Base-by-base conservation (phyloP, 2,329 filamentous ascomycete genomes). In the Fusarium albosuccineum region DNA sequence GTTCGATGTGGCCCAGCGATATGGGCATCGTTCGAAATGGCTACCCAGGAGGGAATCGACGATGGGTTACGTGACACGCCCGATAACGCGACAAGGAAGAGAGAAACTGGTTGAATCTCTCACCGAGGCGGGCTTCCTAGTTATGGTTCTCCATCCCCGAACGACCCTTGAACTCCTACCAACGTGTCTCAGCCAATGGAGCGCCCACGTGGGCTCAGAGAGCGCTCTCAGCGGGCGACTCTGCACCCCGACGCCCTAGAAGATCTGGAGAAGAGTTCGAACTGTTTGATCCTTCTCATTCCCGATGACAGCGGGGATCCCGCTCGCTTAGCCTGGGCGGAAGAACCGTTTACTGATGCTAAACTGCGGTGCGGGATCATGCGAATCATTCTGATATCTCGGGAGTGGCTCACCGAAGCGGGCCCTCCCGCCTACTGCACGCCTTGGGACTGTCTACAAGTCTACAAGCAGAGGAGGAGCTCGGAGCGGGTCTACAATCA, bases 131-230 rank as follows among this genome's bases (percentile, higher is more conserved):
- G 30, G 33, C 34, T 57, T 41, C 5, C 42, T 34, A 56, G 16
- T 48, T 48, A 40, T 40, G 42, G 14, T 37, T 40, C 42, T 34
- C 22, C 16, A 41, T 57, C 30, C 22, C 39, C 33, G 16, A 33
- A 39, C 4, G 9, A 9, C 30, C 46, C 30, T 26, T 7, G 42
- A 40, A 33, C 14, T 6, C 34, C 34, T 26, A 40, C 33, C 22
- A 26, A 9, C 13, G 5, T 30, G 10, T 9, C 14, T 45, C 9
- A 39, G 45, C 44, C 45, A 60, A 60, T 60, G n/a, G 9, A 10
- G 39, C 14, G 30, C 50, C 39, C 57, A 57, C 45, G 52, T 57
- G 44, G 51, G 22, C 33, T 37, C 10, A 5, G 53, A 44, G 6
- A 17, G 17, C 37, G 11, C 44, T 13, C 22, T 39, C 22, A 49